Evolutionary conservation across 2,329 filamentous ascomycete species (phyloP).

Genomic region (Trichoderma atrobrunneum): DNA sequence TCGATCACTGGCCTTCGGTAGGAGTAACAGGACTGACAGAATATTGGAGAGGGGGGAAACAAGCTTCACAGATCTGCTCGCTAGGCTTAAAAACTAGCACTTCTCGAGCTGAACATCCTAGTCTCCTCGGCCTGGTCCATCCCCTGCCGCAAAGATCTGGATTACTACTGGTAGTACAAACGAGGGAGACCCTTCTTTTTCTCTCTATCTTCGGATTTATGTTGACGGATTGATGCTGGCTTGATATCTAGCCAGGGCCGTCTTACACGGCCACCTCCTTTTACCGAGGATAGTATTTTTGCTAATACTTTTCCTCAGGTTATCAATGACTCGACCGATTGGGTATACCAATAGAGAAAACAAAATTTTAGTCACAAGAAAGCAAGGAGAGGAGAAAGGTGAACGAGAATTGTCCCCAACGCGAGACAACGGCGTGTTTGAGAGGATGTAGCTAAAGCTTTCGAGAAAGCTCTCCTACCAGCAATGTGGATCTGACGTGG

Average conservation of each 20-base stretch:
- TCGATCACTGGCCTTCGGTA: slow-evolving; percentile 1
- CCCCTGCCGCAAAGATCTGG: neutral
- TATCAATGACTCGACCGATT: neutral
- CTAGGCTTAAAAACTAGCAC: neutral
- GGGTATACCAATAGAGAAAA: neutral
- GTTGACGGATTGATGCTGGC: neutral
- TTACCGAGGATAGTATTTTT: neutral
- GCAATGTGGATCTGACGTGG: neutral
- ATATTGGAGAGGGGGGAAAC: neutral
- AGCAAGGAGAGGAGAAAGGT: neutral
- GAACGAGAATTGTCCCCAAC: neutral
- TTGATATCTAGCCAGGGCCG: neutral
- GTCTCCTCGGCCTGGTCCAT: neutral
- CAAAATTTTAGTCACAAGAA: neutral
- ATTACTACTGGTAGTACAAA: neutral
- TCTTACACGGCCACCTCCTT: neutral
- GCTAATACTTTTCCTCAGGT: neutral
- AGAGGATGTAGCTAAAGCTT: neutral
- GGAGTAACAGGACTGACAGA: neutral
- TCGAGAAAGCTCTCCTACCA: neutral
- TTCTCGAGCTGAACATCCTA: slow-evolving; percentile 8
- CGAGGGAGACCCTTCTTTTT: neutral
- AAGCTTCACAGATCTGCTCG: slow-evolving; percentile 11
- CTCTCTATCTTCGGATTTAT: neutral
- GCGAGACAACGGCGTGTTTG: slow-evolving; percentile 11